phyloP scores from a whole-genome alignment of 768 basidiomycete species.

The Suillus cothurnatus region DNA sequence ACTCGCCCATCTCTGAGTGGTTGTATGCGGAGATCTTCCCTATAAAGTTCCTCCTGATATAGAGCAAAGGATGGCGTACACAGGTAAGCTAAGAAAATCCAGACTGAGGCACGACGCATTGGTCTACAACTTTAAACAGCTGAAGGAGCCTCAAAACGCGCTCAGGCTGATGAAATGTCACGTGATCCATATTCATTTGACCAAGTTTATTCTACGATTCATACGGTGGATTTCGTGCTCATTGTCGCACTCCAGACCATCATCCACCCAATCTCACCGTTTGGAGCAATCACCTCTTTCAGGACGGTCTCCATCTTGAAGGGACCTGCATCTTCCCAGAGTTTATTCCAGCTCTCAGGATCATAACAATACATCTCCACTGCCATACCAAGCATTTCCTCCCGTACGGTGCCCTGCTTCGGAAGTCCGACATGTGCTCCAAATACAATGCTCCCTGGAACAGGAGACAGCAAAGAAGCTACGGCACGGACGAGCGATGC shows the following conservation, averaged over 20 bases:
- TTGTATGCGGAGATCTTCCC: conserved; percentile 53
- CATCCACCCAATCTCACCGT: conserved; percentile 2
- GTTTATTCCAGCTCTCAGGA: conserved; percentile 28
- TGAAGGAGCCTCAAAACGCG: not conserved
- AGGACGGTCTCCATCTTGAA: conserved; percentile 33
- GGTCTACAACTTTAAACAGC: not conserved
- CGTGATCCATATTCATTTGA: not conserved
- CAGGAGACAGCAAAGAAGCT: conserved; percentile 29
- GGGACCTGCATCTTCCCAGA: conserved; percentile 22
- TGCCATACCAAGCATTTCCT: conserved; percentile 7
- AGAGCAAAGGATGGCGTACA: not conserved
- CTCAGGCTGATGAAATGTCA: not conserved
- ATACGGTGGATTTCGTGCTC: not conserved
- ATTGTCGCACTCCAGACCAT: conserved; percentile 26
- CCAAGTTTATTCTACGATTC: not conserved
- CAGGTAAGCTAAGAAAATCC: not conserved
- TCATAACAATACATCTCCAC: conserved; percentile 26
- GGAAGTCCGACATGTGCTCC: conserved; percentile 27
- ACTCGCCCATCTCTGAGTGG: conserved; percentile 85
- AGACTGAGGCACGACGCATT: not conserved
- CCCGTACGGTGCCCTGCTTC: conserved; percentile 12
- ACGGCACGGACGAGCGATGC: conserved; percentile 16
- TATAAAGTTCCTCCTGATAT: conserved; percentile 35
- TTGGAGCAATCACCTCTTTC: conserved; percentile 5
- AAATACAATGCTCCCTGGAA: conserved; percentile 33